These are phyloP conservation scores for Benincasa hispida DNA, from an alignment of 306 rosid species.

Conservation along the genomic window DNA sequence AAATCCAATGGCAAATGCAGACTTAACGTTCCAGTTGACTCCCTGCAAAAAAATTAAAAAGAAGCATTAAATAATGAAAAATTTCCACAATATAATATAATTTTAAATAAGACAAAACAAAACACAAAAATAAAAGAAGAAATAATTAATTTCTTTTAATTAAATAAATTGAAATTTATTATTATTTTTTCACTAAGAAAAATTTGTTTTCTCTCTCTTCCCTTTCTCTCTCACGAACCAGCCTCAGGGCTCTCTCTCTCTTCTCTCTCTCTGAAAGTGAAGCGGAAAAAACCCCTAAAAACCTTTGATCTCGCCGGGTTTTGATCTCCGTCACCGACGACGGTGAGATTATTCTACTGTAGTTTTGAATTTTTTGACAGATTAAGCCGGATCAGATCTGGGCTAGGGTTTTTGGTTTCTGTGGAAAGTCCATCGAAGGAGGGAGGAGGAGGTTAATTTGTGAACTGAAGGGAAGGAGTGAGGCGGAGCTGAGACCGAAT, in stretches of 20 bases:
- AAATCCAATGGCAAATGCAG: neutral
- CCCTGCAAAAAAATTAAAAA: constrained; percentile 11
- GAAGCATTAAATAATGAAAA: constrained; percentile 23
- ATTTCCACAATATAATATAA: constrained; percentile 12
- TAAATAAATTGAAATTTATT: constrained; percentile 8
- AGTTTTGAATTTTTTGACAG: neutral
- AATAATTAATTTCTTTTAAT: neutral
- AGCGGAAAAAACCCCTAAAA: neutral
- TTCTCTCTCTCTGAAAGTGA: neutral
- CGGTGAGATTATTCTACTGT: neutral
- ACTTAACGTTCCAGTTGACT: constrained; percentile 12
- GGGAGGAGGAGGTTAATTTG: neutral
- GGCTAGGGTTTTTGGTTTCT: neutral
- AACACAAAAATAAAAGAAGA: neutral
- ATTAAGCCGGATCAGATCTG: neutral
- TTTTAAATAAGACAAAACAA: neutral
- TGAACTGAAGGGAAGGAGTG: neutral
- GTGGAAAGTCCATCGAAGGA: neutral
- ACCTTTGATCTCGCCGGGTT: constrained; percentile 10
- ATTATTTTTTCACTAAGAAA: constrained; percentile 7
- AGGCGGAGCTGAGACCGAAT: neutral
- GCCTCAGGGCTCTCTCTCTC: constrained; percentile 2
- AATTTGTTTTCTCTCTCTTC: constrained; percentile 3
- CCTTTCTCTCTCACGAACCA: constrained; percentile 1
- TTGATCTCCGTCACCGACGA: constrained; percentile 6